Evolutionary conservation across 83 land plant genomes (phyloP).

Genomic region (Picea abies): DNA sequence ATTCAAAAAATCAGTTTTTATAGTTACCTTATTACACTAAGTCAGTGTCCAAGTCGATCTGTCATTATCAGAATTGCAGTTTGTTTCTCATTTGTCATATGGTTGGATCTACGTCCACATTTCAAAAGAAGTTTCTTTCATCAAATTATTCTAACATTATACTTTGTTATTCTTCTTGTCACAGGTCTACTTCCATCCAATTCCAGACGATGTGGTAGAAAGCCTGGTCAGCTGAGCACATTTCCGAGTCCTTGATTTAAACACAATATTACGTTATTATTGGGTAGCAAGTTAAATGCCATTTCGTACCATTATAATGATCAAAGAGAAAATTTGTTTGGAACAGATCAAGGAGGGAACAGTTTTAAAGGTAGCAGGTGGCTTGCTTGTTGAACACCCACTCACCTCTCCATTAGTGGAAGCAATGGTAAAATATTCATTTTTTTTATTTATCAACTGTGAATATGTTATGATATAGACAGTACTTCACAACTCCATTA

Average conservation of each 20-base stretch:
- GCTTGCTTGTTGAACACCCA: constrained; percentile 90
- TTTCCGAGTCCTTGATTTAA: not conserved
- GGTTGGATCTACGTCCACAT: constrained; percentile 1
- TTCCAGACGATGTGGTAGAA: constrained; percentile 90
- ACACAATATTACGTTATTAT: not conserved
- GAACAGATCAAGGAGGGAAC: constrained; percentile 78
- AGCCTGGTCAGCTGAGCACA: constrained; percentile 49
- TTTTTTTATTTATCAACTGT: not conserved
- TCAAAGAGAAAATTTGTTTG: not conserved
- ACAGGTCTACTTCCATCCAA: constrained; percentile 87
- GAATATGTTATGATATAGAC: not conserved
- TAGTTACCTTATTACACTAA: not conserved
- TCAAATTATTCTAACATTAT: not conserved
- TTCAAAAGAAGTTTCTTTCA: constrained; percentile 2
- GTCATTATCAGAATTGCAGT: not conserved
- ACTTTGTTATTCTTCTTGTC: not conserved
- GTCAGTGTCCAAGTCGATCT: not conserved
- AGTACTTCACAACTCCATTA: not conserved
- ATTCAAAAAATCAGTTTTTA: not conserved
- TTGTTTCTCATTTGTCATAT: not conserved
- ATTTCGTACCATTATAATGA: not conserved
- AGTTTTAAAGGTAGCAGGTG: constrained; percentile 91
- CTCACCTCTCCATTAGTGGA: constrained; percentile 77
- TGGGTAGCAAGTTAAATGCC: constrained; percentile 1
- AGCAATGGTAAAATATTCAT: constrained; percentile 55